Base-by-base conservation (phyloP, 2,329 filamentous ascomycete genomes). In the Trichoderma koningii region DNA sequence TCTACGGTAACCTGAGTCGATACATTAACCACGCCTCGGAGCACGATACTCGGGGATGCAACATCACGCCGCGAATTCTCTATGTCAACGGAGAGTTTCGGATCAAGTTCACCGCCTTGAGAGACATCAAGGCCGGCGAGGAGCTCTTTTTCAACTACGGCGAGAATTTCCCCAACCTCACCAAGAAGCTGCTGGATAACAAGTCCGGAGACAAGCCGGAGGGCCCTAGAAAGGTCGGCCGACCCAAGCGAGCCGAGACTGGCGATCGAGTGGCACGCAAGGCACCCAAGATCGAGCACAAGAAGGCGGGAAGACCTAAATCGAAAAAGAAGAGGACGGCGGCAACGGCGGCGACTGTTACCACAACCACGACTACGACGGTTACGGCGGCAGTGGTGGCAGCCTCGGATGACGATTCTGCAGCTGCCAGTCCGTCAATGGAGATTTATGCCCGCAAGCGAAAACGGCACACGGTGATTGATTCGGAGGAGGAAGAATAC, bases 81-180 rank as follows among this genome's bases (percentile, higher is more conserved):
- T 85, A 91, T 57, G 91, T 92, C 65, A 91, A 92, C 70, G 88
- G 89, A 26, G 88, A 91, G 67, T 89, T 89, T 70, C 85, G 92
- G 15, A 92, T 95, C 73, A 89, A 87, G 51, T 89, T 95, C 70
- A 87, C 85, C 53, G 90, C 91, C 0, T 80, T 83, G 63, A 81
- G 85, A 2, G 83, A 89, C 47, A 89, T 95, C 71, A 81, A 83
- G 66, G 81, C 84, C 3, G 91, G 91, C 26, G 88, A 92, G 67
- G 91, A 95, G 75, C 78, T 96, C 0, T 90, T 92, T 73, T 96
- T 94, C 75, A 86, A 94, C 72, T 95, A 96, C 70, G 89, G 89
- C 48, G 84, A 88, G 71, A 85, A 87, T 67, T 89, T 89, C 70
- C 85, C 85, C 14, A 87, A 88, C 66, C 74, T 88, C 65, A 86